Conservation (phyloP, 495 filamentous ascomycete species). For the Penicillium malachiteum region DNA sequence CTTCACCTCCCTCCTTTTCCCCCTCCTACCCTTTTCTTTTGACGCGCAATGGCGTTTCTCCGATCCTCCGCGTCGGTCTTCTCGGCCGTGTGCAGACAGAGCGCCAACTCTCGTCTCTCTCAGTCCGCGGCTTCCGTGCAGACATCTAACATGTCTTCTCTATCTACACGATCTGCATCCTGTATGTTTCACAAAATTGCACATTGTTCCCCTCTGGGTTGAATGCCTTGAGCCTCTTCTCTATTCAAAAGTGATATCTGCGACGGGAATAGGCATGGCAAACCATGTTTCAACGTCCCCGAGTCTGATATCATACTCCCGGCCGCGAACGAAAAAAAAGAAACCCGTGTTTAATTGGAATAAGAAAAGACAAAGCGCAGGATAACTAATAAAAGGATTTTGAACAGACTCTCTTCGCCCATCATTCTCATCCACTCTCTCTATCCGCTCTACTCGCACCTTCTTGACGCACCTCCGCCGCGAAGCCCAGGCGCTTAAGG, state of each 20-base stretch:
- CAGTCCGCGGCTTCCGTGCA: constrained; percentile 34
- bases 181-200: constrained; percentile 27
- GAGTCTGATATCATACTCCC: not conserved
- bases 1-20: constrained; percentile 3
- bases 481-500: constrained; percentile 40
- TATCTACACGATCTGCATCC: constrained; percentile 28
- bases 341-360: not conserved
- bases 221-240: no score
- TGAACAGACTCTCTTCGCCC: constrained; percentile 3
- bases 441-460: constrained; percentile 36
- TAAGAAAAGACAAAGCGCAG: not conserved
- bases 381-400: constrained; percentile 1
- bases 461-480: constrained; percentile 44
- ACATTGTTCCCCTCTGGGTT: no score
- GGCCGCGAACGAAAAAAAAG: not conserved
- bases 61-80: constrained; percentile 32
- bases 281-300: not conserved
- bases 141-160: constrained; percentile 36
- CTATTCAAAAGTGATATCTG: no score
- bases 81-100: constrained; percentile 40
- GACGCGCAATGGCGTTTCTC: constrained; percentile 37
- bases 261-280: not conserved
- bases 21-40: constrained; percentile 4
- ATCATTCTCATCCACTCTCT: constrained; percentile 3
- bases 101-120: constrained; percentile 26